phyloP scores from a whole-genome alignment of 495 filamentous ascomycete species.

The Daldinia caldariorum region DNA sequence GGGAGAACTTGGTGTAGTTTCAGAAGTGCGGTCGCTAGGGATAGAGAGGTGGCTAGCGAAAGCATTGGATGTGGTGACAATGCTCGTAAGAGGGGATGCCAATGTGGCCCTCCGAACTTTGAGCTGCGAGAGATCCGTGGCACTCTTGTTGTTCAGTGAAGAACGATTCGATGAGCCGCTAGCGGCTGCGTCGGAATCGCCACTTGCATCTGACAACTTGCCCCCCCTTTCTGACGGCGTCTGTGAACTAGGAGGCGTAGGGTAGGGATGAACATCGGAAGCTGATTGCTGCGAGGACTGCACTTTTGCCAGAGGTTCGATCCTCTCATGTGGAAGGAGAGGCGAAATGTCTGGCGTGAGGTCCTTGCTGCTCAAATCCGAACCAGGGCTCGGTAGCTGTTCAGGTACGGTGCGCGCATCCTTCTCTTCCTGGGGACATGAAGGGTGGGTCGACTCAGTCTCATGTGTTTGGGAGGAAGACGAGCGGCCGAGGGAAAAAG shows the following conservation, averaged over 20 bases:
- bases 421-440: slow-evolving; percentile 50
- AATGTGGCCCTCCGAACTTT: slow-evolving; percentile 59
- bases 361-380: slow-evolving; percentile 45
- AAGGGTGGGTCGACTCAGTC: slow-evolving; percentile 49
- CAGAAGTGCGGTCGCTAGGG: slow-evolving; percentile 66
- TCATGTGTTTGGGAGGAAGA: slow-evolving; percentile 51
- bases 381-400: slow-evolving; percentile 36
- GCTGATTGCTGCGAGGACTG: slow-evolving; percentile 49
- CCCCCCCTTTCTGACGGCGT: slow-evolving; percentile 63
- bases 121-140: slow-evolving; percentile 53
- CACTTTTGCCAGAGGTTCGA: slow-evolving; percentile 49
- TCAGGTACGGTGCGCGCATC: slow-evolving; percentile 44
- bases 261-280: slow-evolving; percentile 58
- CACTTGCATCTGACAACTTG: slow-evolving; percentile 56
- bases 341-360: slow-evolving; percentile 56
- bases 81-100: slow-evolving; percentile 69
- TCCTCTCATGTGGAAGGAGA: slow-evolving; percentile 63
- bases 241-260: slow-evolving; percentile 67
- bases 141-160: slow-evolving; percentile 53
- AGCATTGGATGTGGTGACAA: slow-evolving; percentile 72
- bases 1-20: slow-evolving; percentile 67
- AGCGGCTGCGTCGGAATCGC: slow-evolving; percentile 51
- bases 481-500: slow-evolving; percentile 51
- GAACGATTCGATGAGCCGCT: slow-evolving; percentile 44
- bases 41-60: slow-evolving; percentile 80